Evolutionary conservation across 2,329 filamentous ascomycete genomes (phyloP).

Genomic region (Neonectria magnoliae): DNA sequence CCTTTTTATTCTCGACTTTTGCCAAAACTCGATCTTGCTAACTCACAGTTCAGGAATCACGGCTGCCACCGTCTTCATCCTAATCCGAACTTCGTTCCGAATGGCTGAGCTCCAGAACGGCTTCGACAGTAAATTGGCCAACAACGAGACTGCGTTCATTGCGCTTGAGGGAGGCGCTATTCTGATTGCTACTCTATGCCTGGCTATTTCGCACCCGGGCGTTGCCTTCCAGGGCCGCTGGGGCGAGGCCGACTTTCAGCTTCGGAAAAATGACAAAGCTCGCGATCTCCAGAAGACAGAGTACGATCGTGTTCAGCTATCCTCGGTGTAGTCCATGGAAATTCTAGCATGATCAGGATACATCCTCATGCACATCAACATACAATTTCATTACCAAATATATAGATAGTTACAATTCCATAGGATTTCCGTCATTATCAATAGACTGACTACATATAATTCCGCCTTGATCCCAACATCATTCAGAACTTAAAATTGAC

Average conservation of each 20-base stretch:
- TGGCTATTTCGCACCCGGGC: constrained; percentile 24
- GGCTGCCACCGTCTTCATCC: constrained; percentile 25
- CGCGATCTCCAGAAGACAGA: constrained; percentile 9
- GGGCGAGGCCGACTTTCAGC: constrained; percentile 33
- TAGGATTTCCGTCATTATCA: not conserved
- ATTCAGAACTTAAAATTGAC: too few species aligned
- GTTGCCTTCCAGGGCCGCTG: constrained; percentile 28
- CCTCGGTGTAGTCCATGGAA: not conserved
- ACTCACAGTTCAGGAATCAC: constrained; percentile 53
- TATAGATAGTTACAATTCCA: not conserved
- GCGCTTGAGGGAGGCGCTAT: constrained; percentile 27
- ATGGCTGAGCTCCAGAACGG: constrained; percentile 28
- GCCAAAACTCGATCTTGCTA: constrained; percentile 77
- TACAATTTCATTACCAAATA: not conserved
- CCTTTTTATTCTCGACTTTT: constrained; percentile 69
- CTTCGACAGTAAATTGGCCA: constrained; percentile 23
- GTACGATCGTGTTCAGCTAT: not conserved
- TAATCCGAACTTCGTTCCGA: constrained; percentile 29
- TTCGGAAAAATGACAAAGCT: constrained; percentile 12
- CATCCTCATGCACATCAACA: not conserved
- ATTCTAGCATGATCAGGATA: not conserved
- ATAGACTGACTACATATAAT: not conserved
- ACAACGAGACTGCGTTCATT: constrained; percentile 27
- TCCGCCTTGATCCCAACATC: not conserved
- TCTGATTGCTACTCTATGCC: not conserved